Conservation (phyloP, 2,329 filamentous ascomycete genomes). For the Penicillium sclerotigenum region DNA sequence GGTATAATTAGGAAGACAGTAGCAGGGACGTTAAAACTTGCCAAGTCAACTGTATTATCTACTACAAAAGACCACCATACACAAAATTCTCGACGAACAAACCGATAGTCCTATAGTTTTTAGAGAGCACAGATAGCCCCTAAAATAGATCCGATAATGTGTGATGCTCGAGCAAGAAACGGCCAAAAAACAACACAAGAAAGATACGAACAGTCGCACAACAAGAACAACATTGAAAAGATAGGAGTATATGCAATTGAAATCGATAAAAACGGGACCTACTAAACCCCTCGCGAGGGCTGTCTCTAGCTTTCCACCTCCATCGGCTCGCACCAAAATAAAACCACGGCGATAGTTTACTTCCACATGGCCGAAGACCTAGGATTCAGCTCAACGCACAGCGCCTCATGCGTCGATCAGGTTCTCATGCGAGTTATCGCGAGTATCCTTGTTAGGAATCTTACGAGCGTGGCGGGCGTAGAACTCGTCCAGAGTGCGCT, state of each 20-base stretch:
- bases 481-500: slow-evolving; percentile 78
- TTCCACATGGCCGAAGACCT: not conserved
- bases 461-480: slow-evolving; percentile 61
- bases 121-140: not conserved
- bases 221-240: slow-evolving; percentile 15
- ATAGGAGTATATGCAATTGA: slow-evolving; percentile 25
- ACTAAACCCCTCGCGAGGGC: not conserved
- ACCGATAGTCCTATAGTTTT: no score
- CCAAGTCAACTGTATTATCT: no score
- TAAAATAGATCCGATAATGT: slow-evolving; percentile 3
- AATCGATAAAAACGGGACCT: slow-evolving; percentile 7
- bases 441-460: slow-evolving; percentile 47
- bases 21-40: no score
- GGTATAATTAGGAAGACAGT: no score
- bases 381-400: not conserved
- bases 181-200: no score
- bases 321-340: not conserved
- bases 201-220: slow-evolving; percentile 3
- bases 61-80: not conserved
- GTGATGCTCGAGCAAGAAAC: slow-evolving; percentile 7
- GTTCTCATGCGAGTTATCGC: slow-evolving; percentile 42
- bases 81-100: not conserved
- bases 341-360: not conserved
- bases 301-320: not conserved
- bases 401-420: slow-evolving; percentile 41